A percentile compares a stretch with the other conserved stretches of the same genome.
These are phyloP conservation scores for Moesziomyces sp. DNA, from an alignment of 1,284 basidiomycete genomes.

Conservation along the genomic window DNA sequence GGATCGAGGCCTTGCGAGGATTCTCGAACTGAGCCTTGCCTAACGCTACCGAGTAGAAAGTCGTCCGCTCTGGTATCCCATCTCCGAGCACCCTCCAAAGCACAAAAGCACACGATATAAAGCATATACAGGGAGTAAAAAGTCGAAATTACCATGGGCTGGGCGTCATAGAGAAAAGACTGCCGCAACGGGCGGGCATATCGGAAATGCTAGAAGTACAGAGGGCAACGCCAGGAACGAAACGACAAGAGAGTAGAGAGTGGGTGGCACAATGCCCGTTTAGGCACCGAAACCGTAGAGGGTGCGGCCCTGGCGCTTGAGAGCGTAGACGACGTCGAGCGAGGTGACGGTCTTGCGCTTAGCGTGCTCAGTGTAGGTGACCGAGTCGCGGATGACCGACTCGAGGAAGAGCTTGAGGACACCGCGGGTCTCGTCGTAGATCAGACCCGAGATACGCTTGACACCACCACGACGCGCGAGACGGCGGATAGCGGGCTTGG, in stretches of 20 bases:
- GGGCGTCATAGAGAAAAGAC: constrained; percentile 35
- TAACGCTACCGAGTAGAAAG: no score
- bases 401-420: constrained; percentile 83
- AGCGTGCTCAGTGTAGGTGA: constrained; percentile 93
- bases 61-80: no score
- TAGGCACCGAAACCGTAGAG: constrained; percentile 75
- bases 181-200: constrained; percentile 50
- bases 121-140: constrained; percentile 36
- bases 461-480: constrained; percentile 85
- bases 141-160: constrained; percentile 50
- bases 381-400: constrained; percentile 86
- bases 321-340: constrained; percentile 90
- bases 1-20: no score
- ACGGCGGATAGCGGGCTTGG: constrained; percentile 93
- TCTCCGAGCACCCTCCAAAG: no score
- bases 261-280: constrained; percentile 13
- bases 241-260: constrained; percentile 19
- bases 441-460: constrained; percentile 78
- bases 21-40: no score
- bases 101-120: no score
- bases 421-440: constrained; percentile 93
- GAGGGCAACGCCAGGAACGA: constrained; percentile 42
- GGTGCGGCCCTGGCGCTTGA: constrained; percentile 82
- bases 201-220: constrained; percentile 55
- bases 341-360: constrained; percentile 93